phyloP scores from a whole-genome alignment of 2,329 filamentous ascomycete genomes.

The Apiospora koreana region DNA sequence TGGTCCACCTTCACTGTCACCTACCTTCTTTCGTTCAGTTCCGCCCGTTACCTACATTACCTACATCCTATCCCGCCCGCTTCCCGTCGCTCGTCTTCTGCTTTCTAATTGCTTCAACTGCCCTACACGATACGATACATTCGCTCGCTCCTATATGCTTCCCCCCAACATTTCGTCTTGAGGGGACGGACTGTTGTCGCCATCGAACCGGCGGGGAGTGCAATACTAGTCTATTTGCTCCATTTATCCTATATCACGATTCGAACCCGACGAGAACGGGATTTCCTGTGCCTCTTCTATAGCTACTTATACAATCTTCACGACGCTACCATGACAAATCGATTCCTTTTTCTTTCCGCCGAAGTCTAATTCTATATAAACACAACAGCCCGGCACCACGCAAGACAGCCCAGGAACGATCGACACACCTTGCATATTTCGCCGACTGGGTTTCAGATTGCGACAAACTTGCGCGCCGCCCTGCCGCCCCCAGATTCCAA shows the following conservation, averaged over 20 bases:
- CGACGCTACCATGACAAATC: not conserved
- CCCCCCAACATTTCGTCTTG: not conserved
- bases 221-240: not conserved
- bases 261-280: not conserved
- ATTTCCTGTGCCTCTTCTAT: not conserved
- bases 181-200: not conserved
- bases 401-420: not conserved
- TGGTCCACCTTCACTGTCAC: not conserved
- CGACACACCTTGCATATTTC: constrained; percentile 4
- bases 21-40: constrained; percentile 7
- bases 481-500: not conserved
- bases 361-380: not conserved
- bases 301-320: not conserved
- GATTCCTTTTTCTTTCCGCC: not conserved
- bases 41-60: not conserved
- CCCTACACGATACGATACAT: not conserved
- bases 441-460: constrained; percentile 1
- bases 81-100: not conserved
- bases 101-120: constrained; percentile 3
- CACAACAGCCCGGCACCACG: not conserved
- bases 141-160: constrained; percentile 3
- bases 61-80: constrained; percentile 5
- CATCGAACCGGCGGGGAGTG: not conserved
- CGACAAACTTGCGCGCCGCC: constrained; percentile 3
- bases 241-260: not conserved